Evolutionary conservation across 1,284 basidiomycete genomes (phyloP).

Genomic region (Ustilago shanxiensis): DNA sequence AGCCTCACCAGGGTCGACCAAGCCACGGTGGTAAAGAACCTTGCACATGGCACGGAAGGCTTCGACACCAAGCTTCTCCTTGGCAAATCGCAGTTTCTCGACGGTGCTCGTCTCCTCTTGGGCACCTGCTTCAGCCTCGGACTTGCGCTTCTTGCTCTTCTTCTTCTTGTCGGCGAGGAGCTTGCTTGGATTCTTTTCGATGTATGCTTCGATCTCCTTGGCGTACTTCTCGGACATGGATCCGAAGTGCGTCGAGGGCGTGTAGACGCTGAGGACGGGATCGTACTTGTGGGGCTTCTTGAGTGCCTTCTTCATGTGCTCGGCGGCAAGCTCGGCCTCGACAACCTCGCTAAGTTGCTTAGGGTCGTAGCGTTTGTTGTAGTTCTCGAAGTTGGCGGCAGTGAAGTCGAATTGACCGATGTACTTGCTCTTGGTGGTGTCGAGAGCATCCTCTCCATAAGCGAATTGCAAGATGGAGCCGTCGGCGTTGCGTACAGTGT

Average conservation of each 20-base stretch:
- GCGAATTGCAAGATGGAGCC: conserved; percentile 93
- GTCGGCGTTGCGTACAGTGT: conserved; percentile 96
- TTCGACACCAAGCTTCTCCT: conserved; percentile 66
- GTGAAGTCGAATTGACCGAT: conserved; percentile 90
- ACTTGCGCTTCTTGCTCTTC: conserved; percentile 73
- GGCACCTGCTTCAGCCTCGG: conserved; percentile 60
- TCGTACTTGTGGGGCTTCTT: conserved; percentile 83
- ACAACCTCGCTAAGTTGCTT: conserved; percentile 76
- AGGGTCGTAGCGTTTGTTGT: conserved; percentile 79
- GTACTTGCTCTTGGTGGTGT: conserved; percentile 83
- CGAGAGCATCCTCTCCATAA: conserved; percentile 96
- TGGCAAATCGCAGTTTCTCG: conserved; percentile 72
- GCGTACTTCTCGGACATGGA: conserved; percentile 95
- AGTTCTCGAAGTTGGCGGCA: conserved; percentile 85
- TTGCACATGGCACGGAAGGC: conserved; percentile 66
- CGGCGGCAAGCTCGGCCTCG: conserved; percentile 78
- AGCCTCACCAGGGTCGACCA: conserved; percentile 97
- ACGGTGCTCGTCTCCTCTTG: conserved; percentile 47
- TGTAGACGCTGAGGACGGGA: conserved; percentile 83
- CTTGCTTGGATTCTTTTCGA: conserved; percentile 82
- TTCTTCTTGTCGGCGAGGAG: conserved; percentile 75
- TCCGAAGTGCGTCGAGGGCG: conserved; percentile 85
- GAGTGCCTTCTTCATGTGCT: conserved; percentile 89
- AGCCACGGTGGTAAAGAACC: conserved; percentile 69
- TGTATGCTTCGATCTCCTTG: conserved; percentile 82